Evolutionary conservation across 495 filamentous ascomycete genomes (phyloP).

Genomic region (Terfezia claveryi): DNA sequence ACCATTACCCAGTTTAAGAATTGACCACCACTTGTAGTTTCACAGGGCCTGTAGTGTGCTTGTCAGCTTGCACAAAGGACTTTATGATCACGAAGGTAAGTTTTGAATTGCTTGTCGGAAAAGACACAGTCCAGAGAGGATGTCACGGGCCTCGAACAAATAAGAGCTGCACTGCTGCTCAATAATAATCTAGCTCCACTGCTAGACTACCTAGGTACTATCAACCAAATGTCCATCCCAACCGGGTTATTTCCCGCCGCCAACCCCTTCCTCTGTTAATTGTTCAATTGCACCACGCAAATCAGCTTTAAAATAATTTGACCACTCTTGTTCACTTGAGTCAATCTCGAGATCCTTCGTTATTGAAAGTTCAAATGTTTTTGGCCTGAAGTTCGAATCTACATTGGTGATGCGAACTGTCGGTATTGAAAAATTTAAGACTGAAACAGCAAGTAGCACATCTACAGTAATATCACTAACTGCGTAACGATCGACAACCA

Average conservation of each 20-base stretch:
- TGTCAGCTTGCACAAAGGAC: conserved; percentile 79
- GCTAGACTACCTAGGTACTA: no score
- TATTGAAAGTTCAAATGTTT: conserved; percentile 49
- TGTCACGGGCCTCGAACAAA: conserved; percentile 27
- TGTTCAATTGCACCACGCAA: conserved; percentile 60
- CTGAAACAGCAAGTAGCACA: conserved; percentile 65
- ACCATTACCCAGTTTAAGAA: no score
- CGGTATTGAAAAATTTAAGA: conserved; percentile 24
- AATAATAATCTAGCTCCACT: conserved; percentile 79
- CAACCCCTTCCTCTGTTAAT: conserved; percentile 41
- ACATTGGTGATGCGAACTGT: conserved; percentile 58
- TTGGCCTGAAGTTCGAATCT: conserved; percentile 50
- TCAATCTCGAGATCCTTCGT: conserved; percentile 52
- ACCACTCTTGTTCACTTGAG: conserved; percentile 71
- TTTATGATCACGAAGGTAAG: conserved; percentile 85
- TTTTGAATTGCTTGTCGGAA: conserved; percentile 62
- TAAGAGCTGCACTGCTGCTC: conserved; percentile 84
- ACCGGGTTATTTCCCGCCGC: conserved; percentile 36
- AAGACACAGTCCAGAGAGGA: conserved; percentile 55
- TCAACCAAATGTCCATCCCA: conserved; percentile 80
- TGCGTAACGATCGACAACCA: no score
- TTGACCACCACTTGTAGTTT: no score
- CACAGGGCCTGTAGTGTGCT: conserved; percentile 79
- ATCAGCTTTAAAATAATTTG: conserved; percentile 94
- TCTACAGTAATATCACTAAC: conserved; percentile 83